Evolutionary conservation across 2,329 filamentous ascomycete genomes (phyloP).

Genomic region (Hymenoscyphus occultus): DNA sequence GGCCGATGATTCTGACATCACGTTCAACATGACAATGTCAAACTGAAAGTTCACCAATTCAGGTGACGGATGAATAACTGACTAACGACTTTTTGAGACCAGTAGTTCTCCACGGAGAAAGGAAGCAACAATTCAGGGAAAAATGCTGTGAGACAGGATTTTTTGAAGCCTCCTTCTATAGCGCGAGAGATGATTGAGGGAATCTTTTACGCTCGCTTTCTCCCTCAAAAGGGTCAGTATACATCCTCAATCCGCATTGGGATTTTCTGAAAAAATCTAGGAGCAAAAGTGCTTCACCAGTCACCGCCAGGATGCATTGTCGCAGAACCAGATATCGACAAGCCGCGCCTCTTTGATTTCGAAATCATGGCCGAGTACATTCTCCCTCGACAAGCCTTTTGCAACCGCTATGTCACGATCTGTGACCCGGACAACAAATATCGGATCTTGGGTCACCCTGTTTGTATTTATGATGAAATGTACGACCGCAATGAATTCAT

Average conservation of each 20-base stretch:
- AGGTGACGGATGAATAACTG: not conserved
- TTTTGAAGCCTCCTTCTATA: conserved; percentile 18
- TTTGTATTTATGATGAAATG: conserved; percentile 77
- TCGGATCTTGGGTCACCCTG: conserved; percentile 81
- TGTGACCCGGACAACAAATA: conserved; percentile 68
- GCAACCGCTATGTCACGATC: conserved; percentile 83
- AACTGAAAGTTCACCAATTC: not conserved
- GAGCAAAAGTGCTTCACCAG: conserved; percentile 61
- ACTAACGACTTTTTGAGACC: not conserved
- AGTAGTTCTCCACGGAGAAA: not conserved
- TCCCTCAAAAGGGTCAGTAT: conserved; percentile 58
- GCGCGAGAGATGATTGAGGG: conserved; percentile 57
- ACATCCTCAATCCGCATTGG: not conserved
- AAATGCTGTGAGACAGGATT: not conserved
- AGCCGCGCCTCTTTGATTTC: conserved; percentile 75
- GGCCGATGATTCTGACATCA: not conserved
- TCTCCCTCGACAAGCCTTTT: conserved; percentile 91
- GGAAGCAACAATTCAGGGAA: not conserved
- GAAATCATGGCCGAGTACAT: conserved; percentile 85
- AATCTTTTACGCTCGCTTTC: conserved; percentile 69
- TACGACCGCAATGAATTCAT: conserved; percentile 96
- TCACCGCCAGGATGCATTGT: conserved; percentile 62
- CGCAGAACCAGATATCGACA: conserved; percentile 44
- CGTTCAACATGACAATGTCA: not conserved
- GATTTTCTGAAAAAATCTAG: conserved; percentile 36